A percentile compares a stretch with the other conserved stretches of the same genome.
phyloP scores from a whole-genome alignment of 495 filamentous ascomycete species.

The Daldinia childiae region DNA sequence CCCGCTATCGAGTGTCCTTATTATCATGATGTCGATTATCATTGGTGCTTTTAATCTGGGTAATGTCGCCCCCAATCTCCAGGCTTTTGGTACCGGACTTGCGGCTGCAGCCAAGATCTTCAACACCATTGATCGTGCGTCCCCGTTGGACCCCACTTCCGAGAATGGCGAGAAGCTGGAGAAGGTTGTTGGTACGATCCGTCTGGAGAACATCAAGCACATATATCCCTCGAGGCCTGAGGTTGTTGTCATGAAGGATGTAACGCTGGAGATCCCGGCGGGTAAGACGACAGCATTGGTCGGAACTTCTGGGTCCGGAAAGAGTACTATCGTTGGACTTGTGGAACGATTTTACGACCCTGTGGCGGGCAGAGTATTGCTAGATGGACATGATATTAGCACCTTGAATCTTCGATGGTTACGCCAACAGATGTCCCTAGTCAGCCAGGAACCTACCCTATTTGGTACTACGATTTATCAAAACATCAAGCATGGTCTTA shows the following conservation, averaged over 20 bases:
- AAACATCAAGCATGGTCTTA: constrained; percentile 87
- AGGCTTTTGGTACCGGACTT: constrained; percentile 82
- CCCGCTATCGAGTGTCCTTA: constrained; percentile 67
- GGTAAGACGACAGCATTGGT: constrained; percentile 90
- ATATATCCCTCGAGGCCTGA: constrained; percentile 94
- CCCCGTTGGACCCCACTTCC: constrained; percentile 82
- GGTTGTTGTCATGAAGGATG: constrained; percentile 84
- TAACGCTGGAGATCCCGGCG: constrained; percentile 79
- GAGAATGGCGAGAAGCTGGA: constrained; percentile 76
- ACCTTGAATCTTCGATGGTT: constrained; percentile 90
- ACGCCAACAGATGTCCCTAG: constrained; percentile 88
- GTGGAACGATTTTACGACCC: constrained; percentile 95
- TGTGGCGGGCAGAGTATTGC: constrained; percentile 76
- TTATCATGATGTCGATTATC: constrained; percentile 87
- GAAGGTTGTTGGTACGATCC: constrained; percentile 77
- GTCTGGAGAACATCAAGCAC: constrained; percentile 85
- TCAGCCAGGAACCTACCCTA: constrained; percentile 82
- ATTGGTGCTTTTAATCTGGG: constrained; percentile 92
- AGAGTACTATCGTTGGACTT: constrained; percentile 90
- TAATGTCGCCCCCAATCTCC: constrained; percentile 85
- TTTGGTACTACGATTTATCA: constrained; percentile 88
- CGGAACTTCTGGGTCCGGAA: constrained; percentile 87
- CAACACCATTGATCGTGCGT: constrained; percentile 88
- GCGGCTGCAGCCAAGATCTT: constrained; percentile 92
- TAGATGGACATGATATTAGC: constrained; percentile 86